Base-by-base conservation (phyloP, 371 early-diverging fungal species). In the Saksenaea vasiformis region DNA sequence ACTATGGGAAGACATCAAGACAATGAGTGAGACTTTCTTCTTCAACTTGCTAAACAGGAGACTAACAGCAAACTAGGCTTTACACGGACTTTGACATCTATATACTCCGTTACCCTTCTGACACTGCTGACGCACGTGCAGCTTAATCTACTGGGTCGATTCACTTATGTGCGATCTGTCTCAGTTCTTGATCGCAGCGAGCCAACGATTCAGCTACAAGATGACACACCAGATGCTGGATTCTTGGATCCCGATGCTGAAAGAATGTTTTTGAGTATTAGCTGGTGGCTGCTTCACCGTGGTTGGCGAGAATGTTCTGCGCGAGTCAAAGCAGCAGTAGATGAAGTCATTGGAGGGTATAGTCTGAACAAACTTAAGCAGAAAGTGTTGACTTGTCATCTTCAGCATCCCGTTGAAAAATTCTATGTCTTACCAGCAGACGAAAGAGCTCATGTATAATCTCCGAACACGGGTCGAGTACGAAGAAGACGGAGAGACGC, bases 211-310 rank as follows among this genome's bases (percentile, higher is more conserved):
- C 74, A 81, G 36, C 58, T 80, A 26, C 83, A 84, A 55, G 66
- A 66, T 41, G 75, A 80, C 27, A 73, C 77, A 35, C 66, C 72
- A 37, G 70, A 71, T 65, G 68, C 67, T 55, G 73, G 78, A 0
- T 72, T 78, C 68, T 77, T 77, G 62, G 77, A 76, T 64, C 71
- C 72, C 24, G 83, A 89, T 51, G 85, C 85, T 1, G 94, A 95
- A 70, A 84, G 90, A 56, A 85, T 89, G 82, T 98, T 89, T 70
- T 67, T 98, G 67, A 92, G 93, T 57, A 88, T 91, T 65, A 91
- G 88, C 70, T 97, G 95, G 94, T 96, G 92, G 90, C 71, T 98
- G 36, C 71, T 98, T 67, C 92, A 98, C 73, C 85, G 87, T 62
- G 97, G 96, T 0, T 95, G 95, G 94, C 88, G 85, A 61, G 58